phyloP scores from a whole-genome alignment of 495 filamentous ascomycete genomes.

The Hypoxylon fragiforme region DNA sequence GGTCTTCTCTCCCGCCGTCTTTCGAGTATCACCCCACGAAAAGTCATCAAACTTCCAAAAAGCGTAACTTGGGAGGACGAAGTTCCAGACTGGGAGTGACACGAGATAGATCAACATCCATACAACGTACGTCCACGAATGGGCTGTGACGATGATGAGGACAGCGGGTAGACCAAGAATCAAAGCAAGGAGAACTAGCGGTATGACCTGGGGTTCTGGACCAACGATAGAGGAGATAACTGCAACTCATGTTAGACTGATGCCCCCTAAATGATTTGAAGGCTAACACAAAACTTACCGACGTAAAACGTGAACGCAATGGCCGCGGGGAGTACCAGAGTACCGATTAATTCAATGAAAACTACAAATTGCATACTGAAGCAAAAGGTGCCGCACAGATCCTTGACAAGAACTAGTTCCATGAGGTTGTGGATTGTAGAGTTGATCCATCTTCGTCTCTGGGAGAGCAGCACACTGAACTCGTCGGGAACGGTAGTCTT shows the following conservation, averaged over 20 bases:
- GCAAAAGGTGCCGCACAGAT: slow-evolving; percentile 98
- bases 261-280: background rate
- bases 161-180: slow-evolving; percentile 94
- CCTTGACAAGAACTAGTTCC: slow-evolving; percentile 92
- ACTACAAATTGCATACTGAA: slow-evolving; percentile 99
- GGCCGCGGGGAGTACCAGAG: slow-evolving; percentile 90
- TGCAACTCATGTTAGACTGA: slow-evolving; percentile 41
- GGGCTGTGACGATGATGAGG: slow-evolving; percentile 93
- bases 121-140: slow-evolving; percentile 86
- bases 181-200: slow-evolving; percentile 83
- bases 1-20: slow-evolving; percentile 87
- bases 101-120: slow-evolving; percentile 98
- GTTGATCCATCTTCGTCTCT: slow-evolving; percentile 98
- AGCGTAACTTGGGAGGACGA: slow-evolving; percentile 89
- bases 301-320: slow-evolving; percentile 98
- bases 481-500: slow-evolving; percentile 95
- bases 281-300: slow-evolving; percentile 71
- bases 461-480: slow-evolving; percentile 90
- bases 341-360: slow-evolving; percentile 93
- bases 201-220: slow-evolving; percentile 81
- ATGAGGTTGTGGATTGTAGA: slow-evolving; percentile 98
- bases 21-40: slow-evolving; percentile 97
- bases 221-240: slow-evolving; percentile 84
- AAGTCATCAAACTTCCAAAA: slow-evolving; percentile 99
- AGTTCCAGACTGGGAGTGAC: slow-evolving; percentile 97